Evolutionary conservation across 1,284 basidiomycete species (phyloP).

Genomic region (Pulveroboletus sp.): DNA sequence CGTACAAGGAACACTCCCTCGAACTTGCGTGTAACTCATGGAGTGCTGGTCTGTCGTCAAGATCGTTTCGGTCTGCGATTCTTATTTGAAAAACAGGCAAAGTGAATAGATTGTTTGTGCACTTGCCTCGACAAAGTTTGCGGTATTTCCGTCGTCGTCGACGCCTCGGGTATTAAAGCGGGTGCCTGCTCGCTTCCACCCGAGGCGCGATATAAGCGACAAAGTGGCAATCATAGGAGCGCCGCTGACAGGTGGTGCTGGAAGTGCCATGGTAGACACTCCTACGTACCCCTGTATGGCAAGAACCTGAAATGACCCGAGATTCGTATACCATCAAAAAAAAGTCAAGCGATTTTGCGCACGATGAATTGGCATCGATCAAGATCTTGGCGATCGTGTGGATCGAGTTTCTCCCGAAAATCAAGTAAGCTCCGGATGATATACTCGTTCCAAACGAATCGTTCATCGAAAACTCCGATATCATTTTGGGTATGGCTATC

Average conservation of each 20-base stretch:
- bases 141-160: constrained; percentile 96
- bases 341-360: constrained; percentile 39
- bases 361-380: constrained; percentile 83
- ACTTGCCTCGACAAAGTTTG: constrained; percentile 93
- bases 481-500: constrained; percentile 52
- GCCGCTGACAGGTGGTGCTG: constrained; percentile 71
- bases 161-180: constrained; percentile 97
- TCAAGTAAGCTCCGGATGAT: constrained; percentile 79
- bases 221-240: constrained; percentile 67
- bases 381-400: constrained; percentile 65
- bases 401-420: constrained; percentile 75
- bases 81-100: constrained; percentile 6
- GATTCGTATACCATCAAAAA: constrained; percentile 26
- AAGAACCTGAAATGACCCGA: constrained; percentile 57
- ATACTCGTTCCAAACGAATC: constrained; percentile 88
- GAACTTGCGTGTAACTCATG: constrained; percentile 90
- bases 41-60: constrained; percentile 83
- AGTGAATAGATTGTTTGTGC: constrained; percentile 8
- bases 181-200: constrained; percentile 95
- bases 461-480: constrained; percentile 69
- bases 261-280: constrained; percentile 66
- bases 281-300: constrained; percentile 94
- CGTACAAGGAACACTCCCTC: constrained; percentile 91
- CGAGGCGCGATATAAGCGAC: constrained; percentile 82
- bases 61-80: constrained; percentile 81